Percentiles rank a stretch among this genome's conserved stretches.
Evolutionary conservation across 1,284 basidiomycete genomes (phyloP).

Genomic region (Gymnopus androsaceus): DNA sequence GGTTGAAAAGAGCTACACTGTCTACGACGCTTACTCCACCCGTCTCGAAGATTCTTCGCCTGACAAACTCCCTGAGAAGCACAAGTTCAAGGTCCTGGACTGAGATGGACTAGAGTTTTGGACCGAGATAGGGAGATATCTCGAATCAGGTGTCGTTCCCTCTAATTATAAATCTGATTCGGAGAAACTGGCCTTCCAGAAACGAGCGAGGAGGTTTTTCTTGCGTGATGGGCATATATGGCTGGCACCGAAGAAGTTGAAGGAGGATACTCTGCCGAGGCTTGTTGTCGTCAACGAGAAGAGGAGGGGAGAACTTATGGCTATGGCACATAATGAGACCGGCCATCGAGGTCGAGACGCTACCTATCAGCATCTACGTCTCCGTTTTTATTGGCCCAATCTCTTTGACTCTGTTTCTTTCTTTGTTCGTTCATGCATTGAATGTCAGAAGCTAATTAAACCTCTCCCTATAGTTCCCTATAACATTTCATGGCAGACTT

Average conservation of each 20-base stretch:
- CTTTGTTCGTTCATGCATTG: slow-evolving; percentile 31
- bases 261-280: slow-evolving; percentile 18
- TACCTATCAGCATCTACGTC: slow-evolving; percentile 24
- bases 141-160: too few relatives aligned
- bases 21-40: too few relatives aligned
- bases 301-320: slow-evolving; percentile 19
- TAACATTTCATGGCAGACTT: too few relatives aligned
- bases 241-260: slow-evolving; percentile 9
- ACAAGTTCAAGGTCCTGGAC: too few relatives aligned
- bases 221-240: slow-evolving; percentile 11
- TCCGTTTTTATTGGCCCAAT: slow-evolving; percentile 32
- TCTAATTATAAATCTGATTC: too few relatives aligned
- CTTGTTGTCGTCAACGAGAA: slow-evolving; percentile 19
- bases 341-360: slow-evolving; percentile 32
- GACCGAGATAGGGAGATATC: too few relatives aligned
- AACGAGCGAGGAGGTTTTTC: not conserved
- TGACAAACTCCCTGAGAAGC: too few relatives aligned
- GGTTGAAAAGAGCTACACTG: too few relatives aligned
- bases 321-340: slow-evolving; percentile 23
- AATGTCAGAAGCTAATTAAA: too few relatives aligned
- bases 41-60: too few relatives aligned
- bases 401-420: slow-evolving; percentile 32
- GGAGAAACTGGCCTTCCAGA: not conserved
- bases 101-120: too few relatives aligned
- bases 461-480: too few relatives aligned